phyloP scores from a whole-genome alignment of 257 asterid genomes.

The Prunella vulgaris region DNA sequence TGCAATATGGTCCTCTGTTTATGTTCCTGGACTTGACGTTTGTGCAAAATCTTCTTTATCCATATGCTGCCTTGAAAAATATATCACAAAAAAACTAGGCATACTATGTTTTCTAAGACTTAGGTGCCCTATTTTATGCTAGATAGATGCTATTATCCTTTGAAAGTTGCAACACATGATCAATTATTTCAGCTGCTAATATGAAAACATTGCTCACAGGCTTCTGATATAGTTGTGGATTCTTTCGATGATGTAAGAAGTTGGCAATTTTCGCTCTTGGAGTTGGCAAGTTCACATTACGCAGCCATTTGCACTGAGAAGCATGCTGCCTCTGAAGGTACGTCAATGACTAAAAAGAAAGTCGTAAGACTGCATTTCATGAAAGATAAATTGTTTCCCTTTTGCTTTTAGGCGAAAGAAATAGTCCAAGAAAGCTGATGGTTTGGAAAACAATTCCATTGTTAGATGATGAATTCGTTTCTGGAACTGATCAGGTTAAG shows the following conservation, averaged over 20 bases:
- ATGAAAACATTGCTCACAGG: conserved; percentile 34
- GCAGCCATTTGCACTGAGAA: conserved; percentile 71
- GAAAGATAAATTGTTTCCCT: not conserved
- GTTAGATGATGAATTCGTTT: conserved; percentile 52
- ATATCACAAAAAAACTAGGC: not conserved
- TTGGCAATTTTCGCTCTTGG: conserved; percentile 75
- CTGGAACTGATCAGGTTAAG: conserved; percentile 62
- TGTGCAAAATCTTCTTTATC: not conserved
- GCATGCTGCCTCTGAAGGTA: conserved; percentile 42
- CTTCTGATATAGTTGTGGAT: conserved; percentile 55
- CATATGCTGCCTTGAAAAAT: not conserved
- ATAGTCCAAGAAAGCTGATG: conserved; percentile 41
- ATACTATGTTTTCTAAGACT: not conserved
- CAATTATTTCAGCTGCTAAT: too few relatives aligned
- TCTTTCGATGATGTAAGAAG: conserved; percentile 40
- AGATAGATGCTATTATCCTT: conserved; percentile 7
- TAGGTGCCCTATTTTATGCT: not conserved
- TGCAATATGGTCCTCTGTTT: not conserved
- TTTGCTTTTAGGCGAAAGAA: conserved; percentile 30
- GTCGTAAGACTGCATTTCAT: not conserved
- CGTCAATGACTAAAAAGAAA: conserved; percentile 2
- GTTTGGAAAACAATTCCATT: conserved; percentile 84
- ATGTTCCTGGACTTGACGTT: not conserved
- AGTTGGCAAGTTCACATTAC: conserved; percentile 68
- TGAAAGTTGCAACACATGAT: too few relatives aligned